Base-by-base conservation (phyloP, 306 rosid genomes). In the Alnus rubra region DNA sequence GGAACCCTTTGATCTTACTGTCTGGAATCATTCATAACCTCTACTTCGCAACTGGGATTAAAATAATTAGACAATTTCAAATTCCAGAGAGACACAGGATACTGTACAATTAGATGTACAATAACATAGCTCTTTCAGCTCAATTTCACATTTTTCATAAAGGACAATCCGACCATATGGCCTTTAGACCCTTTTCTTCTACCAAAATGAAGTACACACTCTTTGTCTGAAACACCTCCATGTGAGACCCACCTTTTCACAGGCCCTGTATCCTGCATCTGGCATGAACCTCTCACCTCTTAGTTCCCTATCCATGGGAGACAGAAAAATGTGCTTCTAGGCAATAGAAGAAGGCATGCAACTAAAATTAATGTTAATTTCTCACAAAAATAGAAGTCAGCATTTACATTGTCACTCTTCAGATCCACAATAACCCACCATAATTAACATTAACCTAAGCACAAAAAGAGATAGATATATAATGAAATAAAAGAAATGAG, bases 381-480 rank as follows among this genome's bases (percentile, higher is more conserved):
- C 80, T 83, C 82, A 85, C 80, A 84, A 86, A 71, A 85, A 85
- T 85, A 85, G 75, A 85, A 81, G 93, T 91, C 87, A 88, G 91
- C 88, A 91, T 93, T 88, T 92, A 91, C 99, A 92, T 49, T 83
- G 85, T 88, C 74, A 89, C 80, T 73, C 82, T 86, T 82, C 85
- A 83, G 87, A 88, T 87, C 87, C 96, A 86, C 82, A 81, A 79
- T 80, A 82, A 87, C 85, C 84, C 94, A 87, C 81, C 83, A 80
- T 82, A 86, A 87, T 78, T 48, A 82, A 87, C 81, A 76, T 81
- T 90, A 85, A 37, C 75, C 87, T 87, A 84, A 69, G 75, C 89
- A 84, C 75, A 83, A 74, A 83, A 87, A 78, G 81, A 78, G 73
- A 73, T 69, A 74, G 62, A 31, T 52, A 53, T 69, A n/a, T 76